Base-by-base conservation (phyloP, 345 rosid genomes). In the Abelmoschus esculentus region DNA sequence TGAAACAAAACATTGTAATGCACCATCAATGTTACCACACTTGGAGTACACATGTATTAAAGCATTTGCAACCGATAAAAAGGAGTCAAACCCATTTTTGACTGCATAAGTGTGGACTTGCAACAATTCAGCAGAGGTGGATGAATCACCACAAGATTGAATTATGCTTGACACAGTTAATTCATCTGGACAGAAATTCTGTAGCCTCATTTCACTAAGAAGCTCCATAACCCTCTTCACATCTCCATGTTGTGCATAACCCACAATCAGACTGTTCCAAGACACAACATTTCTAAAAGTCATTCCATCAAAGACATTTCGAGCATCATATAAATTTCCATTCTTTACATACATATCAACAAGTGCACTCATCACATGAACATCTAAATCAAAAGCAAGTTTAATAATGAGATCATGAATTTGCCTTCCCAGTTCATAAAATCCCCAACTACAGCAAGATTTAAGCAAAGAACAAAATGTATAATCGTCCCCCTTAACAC, bases 391-490 rank as follows among this genome's bases (percentile, higher is more conserved):
- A 70, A 83, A 85, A 68, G 80, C 80, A 5, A 74, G 61, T 78
- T 84, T 83, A 15, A 85, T 61, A 58, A 79, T 78, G 46, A 79
- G 61, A 67, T 82, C 81, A 13, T 88, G 92, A 76, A 82, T 77
- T 73, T 83, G 92, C 79, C 56, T 81, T 53, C 90, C 92, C 63
- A 75, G 38, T 56, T 64, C 77, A 74, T 64, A 56, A 47, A 44
- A 75, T 59, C 80, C 85, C 52, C 74, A 49, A 49, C 68, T 72
- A 54, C 80, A 74, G 32, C 83, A 87, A 1, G 75, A 74, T 70
- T 82, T 80, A 9, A 87, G 80, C 78, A 87, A 68, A 72, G 84
- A 87, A 60, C 90, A 87, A 76, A 87, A 84, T 3, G 89, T 83
- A 72, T 79, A 92, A 38, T 49, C 67, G 75, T 90, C 93, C 28